phyloP scores from a whole-genome alignment of 2,329 filamentous ascomycete species.

The Neofusicoccum sp. region DNA sequence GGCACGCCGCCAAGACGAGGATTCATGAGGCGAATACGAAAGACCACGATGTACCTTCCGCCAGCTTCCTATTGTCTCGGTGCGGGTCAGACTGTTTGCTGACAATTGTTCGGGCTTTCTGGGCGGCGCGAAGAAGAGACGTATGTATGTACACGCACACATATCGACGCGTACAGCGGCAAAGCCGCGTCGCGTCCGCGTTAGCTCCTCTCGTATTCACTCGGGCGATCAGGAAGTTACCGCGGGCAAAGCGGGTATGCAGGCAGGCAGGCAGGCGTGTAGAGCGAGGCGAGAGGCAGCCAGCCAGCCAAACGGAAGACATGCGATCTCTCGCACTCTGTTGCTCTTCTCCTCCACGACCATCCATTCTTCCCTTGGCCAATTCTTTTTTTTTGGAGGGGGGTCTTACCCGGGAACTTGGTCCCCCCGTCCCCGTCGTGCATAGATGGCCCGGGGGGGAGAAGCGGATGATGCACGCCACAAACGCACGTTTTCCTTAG shows the following conservation, averaged over 20 bases:
- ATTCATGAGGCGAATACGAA: slow-evolving; percentile 8
- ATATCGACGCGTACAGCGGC: background rate
- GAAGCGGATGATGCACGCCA: slow-evolving; percentile 2
- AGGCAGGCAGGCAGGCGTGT: too few species aligned
- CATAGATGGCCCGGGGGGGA: background rate
- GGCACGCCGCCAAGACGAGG: background rate
- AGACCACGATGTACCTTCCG: background rate
- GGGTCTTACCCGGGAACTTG: background rate
- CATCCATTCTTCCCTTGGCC: background rate
- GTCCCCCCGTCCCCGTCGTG: background rate
- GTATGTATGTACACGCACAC: background rate
- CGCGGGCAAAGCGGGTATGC: background rate
- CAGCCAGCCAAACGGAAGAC: slow-evolving; percentile 4
- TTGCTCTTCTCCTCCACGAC: too few species aligned
- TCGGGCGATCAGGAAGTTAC: background rate
- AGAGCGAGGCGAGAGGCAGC: too few species aligned
- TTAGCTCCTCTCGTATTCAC: background rate
- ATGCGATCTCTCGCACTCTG: background rate
- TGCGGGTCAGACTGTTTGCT: background rate
- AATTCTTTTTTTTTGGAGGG: background rate
- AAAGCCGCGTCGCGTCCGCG: background rate
- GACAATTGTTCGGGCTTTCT: background rate
- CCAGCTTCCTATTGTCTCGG: background rate
- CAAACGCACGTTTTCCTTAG: background rate
- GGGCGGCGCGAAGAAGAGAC: background rate